Percentiles rank a stretch among this genome's conserved stretches.
phyloP scores from a whole-genome alignment of 1,284 basidiomycete species.

The Apiotrichum gamsii region DNA sequence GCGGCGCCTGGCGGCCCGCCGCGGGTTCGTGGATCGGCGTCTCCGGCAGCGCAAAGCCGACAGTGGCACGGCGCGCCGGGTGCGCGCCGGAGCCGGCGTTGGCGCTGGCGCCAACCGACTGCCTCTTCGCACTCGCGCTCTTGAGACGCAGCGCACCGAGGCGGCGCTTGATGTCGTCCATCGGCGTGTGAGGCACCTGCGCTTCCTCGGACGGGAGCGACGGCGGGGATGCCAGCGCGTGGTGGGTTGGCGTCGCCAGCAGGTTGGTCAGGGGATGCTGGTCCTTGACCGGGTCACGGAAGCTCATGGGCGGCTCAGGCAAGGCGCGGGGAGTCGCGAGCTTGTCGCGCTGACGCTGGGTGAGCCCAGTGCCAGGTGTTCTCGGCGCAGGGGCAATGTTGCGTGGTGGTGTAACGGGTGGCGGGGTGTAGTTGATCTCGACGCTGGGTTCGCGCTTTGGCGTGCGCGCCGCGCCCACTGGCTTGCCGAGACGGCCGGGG shows the following conservation, averaged over 20 bases:
- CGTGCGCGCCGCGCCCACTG: not conserved
- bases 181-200: slow-evolving; percentile 21
- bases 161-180: slow-evolving; percentile 30
- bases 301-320: slow-evolving; percentile 28
- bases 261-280: slow-evolving; percentile 7
- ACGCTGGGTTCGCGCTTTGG: too few relatives aligned
- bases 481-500: slow-evolving; percentile 11
- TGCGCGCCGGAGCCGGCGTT: not conserved
- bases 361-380: slow-evolving; percentile 1
- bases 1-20: not conserved
- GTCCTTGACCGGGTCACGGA: slow-evolving; percentile 23
- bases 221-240: slow-evolving; percentile 16
- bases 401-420: not conserved
- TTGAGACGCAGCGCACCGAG: slow-evolving; percentile 22
- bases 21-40: slow-evolving; percentile 22
- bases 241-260: slow-evolving; percentile 27
- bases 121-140: slow-evolving; percentile 1
- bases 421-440: slow-evolving; percentile 5
- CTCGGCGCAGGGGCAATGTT: not conserved
- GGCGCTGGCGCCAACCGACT: not conserved
- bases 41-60: slow-evolving; percentile 30
- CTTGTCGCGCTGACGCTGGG: slow-evolving; percentile 5
- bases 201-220: slow-evolving; percentile 1
- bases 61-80: slow-evolving; percentile 22
- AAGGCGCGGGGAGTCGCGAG: slow-evolving; percentile 39